Evolutionary conservation across 1,284 basidiomycete species (phyloP).

Genomic region (Moniliophthora roreri): DNA sequence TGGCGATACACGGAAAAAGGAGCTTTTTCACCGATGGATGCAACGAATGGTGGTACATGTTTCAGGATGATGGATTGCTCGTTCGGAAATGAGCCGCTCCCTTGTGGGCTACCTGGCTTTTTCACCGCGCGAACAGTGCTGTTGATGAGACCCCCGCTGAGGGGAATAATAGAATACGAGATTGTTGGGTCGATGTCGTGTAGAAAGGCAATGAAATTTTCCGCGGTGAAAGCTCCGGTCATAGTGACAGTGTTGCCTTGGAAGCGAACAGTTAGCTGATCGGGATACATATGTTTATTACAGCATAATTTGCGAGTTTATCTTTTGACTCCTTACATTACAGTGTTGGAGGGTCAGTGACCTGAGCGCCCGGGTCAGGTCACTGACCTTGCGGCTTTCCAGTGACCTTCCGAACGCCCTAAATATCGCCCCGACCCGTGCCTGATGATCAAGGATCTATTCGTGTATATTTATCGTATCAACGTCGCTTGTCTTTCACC

Average conservation of each 20-base stretch:
- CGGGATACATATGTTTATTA: neutral
- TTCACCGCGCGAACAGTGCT: slow-evolving; percentile 7
- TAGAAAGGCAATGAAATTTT: slow-evolving; percentile 2
- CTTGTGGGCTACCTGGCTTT: neutral
- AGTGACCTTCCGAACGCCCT: no score
- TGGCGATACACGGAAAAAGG: slow-evolving; percentile 6
- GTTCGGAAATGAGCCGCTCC: neutral
- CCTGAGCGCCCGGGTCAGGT: no score
- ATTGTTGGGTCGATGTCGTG: slow-evolving; percentile 1
- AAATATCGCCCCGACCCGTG: no score
- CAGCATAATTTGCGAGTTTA: no score
- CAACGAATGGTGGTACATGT: slow-evolving; percentile 6
- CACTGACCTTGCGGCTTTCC: no score
- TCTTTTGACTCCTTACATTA: no score
- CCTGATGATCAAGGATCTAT: no score
- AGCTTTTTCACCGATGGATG: neutral
- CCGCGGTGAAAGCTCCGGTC: neutral
- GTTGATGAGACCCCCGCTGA: slow-evolving; percentile 6
- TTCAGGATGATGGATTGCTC: slow-evolving; percentile 1
- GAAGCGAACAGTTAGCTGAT: neutral
- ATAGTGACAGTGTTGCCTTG: neutral
- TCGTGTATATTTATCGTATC: no score
- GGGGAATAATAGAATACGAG: neutral
- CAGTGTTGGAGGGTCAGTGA: no score
- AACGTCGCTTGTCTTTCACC: no score